Base-by-base conservation (phyloP, 768 basidiomycete genomes). In the Polyporus arcularius region DNA sequence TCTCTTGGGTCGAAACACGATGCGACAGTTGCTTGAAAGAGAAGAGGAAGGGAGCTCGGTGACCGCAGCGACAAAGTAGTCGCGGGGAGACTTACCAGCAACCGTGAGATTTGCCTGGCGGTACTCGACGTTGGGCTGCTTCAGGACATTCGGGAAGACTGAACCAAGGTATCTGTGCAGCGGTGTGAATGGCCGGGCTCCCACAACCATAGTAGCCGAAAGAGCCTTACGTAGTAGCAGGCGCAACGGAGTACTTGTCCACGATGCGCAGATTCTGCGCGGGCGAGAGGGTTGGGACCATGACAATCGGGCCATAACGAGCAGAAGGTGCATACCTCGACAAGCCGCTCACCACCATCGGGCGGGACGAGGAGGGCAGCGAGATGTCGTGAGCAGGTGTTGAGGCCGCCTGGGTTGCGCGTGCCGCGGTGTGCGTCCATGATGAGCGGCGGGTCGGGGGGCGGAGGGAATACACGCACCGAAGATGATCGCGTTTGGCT, bases 71-170 rank as follows among this genome's bases (percentile, higher is more conserved):
- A 30, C 28, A 8, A 30, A 8, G 42, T 14, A 14, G 41, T 41
- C 39, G 52, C 4, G 30, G 41, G 14, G 35, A 26, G 43, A 75
- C 87, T 59, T 69, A 92, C 92, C 70, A 32, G 87, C 74, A 52
- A 90, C 81, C 32, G 89, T 92, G 57, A 95, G 74, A 71, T 95
- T 95, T 31, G 82, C 86, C 71, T 95, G 93, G 50, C 81, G 82
- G 68, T 95, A 95, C 73, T 93, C 88, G 18, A 94, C 87, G 57
- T 83, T 75, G 9, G 86, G 80, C 56, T 85, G 86, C 55, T 80
- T 73, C n/a, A 94, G 78, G 31, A 90, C 75, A 58, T 86, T 76
- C 45, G 86, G 82, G 68, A 95, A 94, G 64, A 88, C 84, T 15
- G 85, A 76, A 12, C 92, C 90, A 65, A 94, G 81, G 72, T 93